A percentile compares a stretch with the other conserved stretches of the same genome.
phyloP scores from a whole-genome alignment of 108 stramenopile genomes.

The Asterionellopsis glacialis region DNA sequence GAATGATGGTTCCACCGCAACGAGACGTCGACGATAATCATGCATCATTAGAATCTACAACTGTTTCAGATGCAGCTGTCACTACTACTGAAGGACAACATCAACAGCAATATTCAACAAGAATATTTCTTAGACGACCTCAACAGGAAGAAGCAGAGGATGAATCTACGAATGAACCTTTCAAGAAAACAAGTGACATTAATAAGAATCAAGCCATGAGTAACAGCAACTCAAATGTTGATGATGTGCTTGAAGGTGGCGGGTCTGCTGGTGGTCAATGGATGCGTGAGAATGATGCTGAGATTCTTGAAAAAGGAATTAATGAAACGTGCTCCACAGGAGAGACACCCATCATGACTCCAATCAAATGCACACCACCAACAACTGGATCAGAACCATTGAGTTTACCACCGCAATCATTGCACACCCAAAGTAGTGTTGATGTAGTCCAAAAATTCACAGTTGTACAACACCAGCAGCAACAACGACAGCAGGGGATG shows the following conservation, averaged over 20 bases:
- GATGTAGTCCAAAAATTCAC: not conserved
- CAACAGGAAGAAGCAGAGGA: too few relatives aligned
- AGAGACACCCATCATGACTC: slow-evolving; percentile 3
- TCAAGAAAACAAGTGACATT: too few relatives aligned
- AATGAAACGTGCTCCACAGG: slow-evolving; percentile 2
- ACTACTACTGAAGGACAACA: too few relatives aligned
- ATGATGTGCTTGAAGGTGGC: not conserved
- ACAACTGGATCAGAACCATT: not conserved
- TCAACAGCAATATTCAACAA: too few relatives aligned
- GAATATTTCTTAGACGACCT: too few relatives aligned
- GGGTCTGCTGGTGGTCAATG: not conserved
- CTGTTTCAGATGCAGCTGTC: too few relatives aligned
- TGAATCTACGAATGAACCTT: too few relatives aligned
- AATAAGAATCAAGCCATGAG: too few relatives aligned
- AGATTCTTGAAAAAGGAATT: slow-evolving; percentile 13
- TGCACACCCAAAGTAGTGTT: not conserved
- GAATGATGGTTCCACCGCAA: too few relatives aligned
- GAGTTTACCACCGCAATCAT: not conserved
- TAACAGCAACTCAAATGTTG: too few relatives aligned
- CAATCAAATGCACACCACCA: not conserved
- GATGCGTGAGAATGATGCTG: slow-evolving; percentile 15
- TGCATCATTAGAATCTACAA: too few relatives aligned
- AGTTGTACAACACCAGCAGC: not conserved
- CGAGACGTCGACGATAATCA: too few relatives aligned
- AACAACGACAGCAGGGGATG: not conserved